Base-by-base conservation (phyloP, 306 rosid genomes). In the Cajanus cajan region DNA sequence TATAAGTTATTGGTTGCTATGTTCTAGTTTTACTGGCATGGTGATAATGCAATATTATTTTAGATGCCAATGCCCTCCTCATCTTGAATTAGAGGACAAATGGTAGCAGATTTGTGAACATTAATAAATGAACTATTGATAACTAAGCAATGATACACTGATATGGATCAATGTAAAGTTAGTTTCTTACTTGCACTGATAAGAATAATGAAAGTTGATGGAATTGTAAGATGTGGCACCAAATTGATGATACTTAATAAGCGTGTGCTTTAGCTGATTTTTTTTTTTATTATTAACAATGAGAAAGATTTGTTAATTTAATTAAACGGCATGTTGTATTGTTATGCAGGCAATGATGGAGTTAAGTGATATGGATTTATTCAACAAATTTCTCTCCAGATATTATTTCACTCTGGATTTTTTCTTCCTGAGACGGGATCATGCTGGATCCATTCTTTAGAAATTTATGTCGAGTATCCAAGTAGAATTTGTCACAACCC, bases 271-370 rank as follows among this genome's bases (percentile, higher is more conserved):
- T 67, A 24, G 33, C 47, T 61, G 43, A 14, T 36, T 25, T 61
- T 39, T 67, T 51, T 36, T 25, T 51, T 39, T 67, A 43, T 0
- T 44, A 34, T 19, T 25, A 54, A 68, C 34, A 13, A 5, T 9
- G 7, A 24, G 15, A 15, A 14, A 68, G 74, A 4, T 63, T 85
- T 28, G 48, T 33, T 40, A 48, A 41, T 64, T 47, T 6, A 34
- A 40, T 71, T 61, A 61, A 71, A 66, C 37, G 24, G 12, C 66
- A 68, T 41, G 55, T 50, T 73, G 18, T 66, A 5, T 76, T 69
- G 68, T 72, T 72, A 18, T 11, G 34, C 87, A 83, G 85, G 87
- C 71, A 80, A 52, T 86, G 71, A 83, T 67, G 12, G 14, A 31
- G 65, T 25, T 34, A 45, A 76, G 59, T 25, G 75, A n/a, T 31